A percentile compares a stretch with the other conserved stretches of the same genome.
Evolutionary conservation across 129 eudicot genomes (phyloP).

Genomic region (Escallonia rubra): DNA sequence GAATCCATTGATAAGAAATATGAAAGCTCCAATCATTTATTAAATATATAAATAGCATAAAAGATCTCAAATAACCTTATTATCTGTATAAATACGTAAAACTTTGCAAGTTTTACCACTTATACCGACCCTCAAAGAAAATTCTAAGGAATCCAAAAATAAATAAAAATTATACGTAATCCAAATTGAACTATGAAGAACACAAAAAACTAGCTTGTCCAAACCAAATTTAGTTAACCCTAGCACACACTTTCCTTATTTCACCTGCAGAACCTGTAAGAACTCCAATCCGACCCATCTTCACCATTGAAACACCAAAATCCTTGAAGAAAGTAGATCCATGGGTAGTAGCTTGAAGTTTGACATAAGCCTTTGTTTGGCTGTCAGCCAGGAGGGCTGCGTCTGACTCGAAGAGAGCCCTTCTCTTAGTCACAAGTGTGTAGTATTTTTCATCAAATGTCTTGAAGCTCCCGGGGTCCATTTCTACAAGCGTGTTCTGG

Average conservation of each 20-base stretch:
- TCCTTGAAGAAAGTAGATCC: slow-evolving; percentile 50
- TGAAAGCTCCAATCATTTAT: too few species aligned
- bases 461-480: slow-evolving; percentile 59
- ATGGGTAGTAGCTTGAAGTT: slow-evolving; percentile 23
- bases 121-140: too few species aligned
- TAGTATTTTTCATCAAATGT: slow-evolving; percentile 48
- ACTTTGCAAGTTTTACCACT: too few species aligned
- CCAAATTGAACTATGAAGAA: too few species aligned
- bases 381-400: slow-evolving; percentile 42
- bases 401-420: slow-evolving; percentile 57
- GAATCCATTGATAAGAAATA: too few species aligned
- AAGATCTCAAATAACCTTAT: too few species aligned
- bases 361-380: slow-evolving; percentile 34
- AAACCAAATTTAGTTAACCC: slow-evolving; percentile 17
- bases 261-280: slow-evolving; percentile 62
- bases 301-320: slow-evolving; percentile 60
- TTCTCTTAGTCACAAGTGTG: slow-evolving; percentile 27
- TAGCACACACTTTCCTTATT: slow-evolving; percentile 49
- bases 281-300: slow-evolving; percentile 63
- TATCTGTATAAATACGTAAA: too few species aligned
- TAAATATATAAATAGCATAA: too few species aligned
- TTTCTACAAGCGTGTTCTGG: slow-evolving; percentile 40
- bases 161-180: too few species aligned
- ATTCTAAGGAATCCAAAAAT: too few species aligned
- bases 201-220: too few species aligned